Conservation (phyloP, 129 eudicot genomes). For the Escallonia herrerae region DNA sequence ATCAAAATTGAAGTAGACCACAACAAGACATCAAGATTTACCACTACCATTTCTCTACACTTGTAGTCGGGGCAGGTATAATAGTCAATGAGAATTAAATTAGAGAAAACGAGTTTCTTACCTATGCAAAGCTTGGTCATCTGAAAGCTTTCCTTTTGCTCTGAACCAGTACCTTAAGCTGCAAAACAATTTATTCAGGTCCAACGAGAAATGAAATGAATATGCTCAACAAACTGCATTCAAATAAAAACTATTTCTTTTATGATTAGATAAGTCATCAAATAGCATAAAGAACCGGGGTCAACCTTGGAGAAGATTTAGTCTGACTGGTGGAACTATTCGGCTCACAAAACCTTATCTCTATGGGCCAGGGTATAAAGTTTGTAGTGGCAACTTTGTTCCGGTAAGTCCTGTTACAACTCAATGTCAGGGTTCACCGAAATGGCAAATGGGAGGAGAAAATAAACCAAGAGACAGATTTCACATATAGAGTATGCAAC, state of each 20-base stretch:
- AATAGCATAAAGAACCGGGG: constrained; percentile 4
- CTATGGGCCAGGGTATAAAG: constrained; percentile 90
- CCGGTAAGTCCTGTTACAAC: constrained; percentile 76
- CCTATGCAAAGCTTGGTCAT: constrained; percentile 99
- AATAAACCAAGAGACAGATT: neutral
- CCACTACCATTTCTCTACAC: neutral
- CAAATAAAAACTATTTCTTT: neutral
- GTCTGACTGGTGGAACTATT: constrained; percentile 68
- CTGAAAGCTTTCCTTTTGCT: constrained; percentile 92
- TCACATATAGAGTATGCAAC: no score
- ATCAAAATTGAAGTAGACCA: neutral
- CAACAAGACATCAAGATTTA: neutral
- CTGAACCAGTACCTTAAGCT: constrained; percentile 89
- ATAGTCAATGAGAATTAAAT: no score
- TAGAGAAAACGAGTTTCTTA: constrained; percentile 28
- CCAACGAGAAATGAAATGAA: constrained; percentile 7
- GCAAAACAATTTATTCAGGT: constrained; percentile 23
- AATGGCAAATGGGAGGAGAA: neutral
- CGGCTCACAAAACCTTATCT: constrained; percentile 90
- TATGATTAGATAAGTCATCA: constrained; percentile 4
- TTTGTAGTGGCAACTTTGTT: constrained; percentile 74
- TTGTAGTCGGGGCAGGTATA: no score
- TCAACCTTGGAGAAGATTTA: constrained; percentile 81
- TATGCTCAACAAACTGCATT: constrained; percentile 4
- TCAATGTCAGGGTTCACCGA: constrained; percentile 4